Base-by-base conservation (phyloP, 306 rosid genomes). In the Senna siamea region DNA sequence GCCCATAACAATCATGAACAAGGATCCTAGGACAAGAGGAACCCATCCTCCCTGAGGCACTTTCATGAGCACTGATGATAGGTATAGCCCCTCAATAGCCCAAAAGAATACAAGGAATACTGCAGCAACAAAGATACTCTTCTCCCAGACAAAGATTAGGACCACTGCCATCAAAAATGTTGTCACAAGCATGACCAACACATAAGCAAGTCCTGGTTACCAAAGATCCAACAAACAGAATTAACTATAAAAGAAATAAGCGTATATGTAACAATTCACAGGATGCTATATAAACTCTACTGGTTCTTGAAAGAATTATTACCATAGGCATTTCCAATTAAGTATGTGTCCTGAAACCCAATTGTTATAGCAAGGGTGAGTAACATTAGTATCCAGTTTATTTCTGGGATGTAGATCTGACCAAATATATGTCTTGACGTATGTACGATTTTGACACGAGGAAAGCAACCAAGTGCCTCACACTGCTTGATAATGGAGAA, bases 41-140 rank as follows among this genome's bases (percentile, higher is more conserved):
- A 82, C 96, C 96, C 97, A 92, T 73, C 93, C 96, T 72, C 93
- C 97, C 55, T 89, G 89, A 66, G 86, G 89, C 32, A 91, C 91
- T 79, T 91, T 89, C 35, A 84, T 78, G 69, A 87, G 70, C 61
- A 89, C 93, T 60, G 96, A 78, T 26, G 89, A 85, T 60, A 92
- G 60, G 82, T 84, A 92, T 56, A 81, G 78, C 0, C 89, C 89
- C 85, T 92, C 97, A 15, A 92, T 70, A 65, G 80, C 76, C 93
- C 97, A 92, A 84, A 87, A 89, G 80, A 87, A 86, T 28, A 86
- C 23, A 48, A 92, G 85, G 53, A 92, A 89, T 22, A 70, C 34
- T 20, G 78, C 69, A 41, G 93, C 89, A 57, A 85, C 58, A 46
- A 59, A 52, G 47, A 82, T 32, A 70, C 80, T 84, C 75, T 79